Conservation (phyloP, 2,329 filamentous ascomycete genomes). For the Aspergillus fijiensis region DNA sequence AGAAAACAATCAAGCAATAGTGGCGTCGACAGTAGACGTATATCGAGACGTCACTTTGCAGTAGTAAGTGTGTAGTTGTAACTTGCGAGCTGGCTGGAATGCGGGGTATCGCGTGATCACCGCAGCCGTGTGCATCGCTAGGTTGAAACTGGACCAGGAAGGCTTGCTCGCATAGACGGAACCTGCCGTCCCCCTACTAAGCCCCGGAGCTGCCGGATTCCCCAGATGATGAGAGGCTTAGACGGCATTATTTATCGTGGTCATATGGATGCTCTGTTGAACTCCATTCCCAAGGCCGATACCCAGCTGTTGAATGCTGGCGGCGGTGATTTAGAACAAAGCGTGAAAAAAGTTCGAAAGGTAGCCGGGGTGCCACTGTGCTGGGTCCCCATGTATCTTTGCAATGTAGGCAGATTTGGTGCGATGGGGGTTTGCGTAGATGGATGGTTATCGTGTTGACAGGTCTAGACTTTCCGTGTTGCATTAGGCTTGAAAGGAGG, state of each 20-base stretch:
- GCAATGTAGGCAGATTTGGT: not conserved
- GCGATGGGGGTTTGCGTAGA: not conserved
- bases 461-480: not conserved
- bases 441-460: not conserved
- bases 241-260: not conserved
- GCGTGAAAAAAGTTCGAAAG: not conserved
- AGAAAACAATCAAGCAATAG: constrained; percentile 4
- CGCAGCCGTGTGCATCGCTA: not conserved
- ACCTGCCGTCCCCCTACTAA: not conserved
- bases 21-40: constrained; percentile 4
- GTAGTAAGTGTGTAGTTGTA: not conserved
- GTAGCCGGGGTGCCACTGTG: not conserved
- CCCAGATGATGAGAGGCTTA: not conserved
- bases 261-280: not conserved
- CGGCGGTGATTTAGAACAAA: not conserved
- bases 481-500: not conserved
- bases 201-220: not conserved
- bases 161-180: constrained; percentile 3
- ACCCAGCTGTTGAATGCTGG: not conserved
- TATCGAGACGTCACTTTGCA: constrained; percentile 2
- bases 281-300: not conserved
- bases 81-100: not conserved
- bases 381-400: not conserved
- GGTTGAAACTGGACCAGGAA: not conserved
- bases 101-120: not conserved